Evolutionary conservation across 2,329 filamentous ascomycete genomes (phyloP).

Genomic region (Cadophora malorum): DNA sequence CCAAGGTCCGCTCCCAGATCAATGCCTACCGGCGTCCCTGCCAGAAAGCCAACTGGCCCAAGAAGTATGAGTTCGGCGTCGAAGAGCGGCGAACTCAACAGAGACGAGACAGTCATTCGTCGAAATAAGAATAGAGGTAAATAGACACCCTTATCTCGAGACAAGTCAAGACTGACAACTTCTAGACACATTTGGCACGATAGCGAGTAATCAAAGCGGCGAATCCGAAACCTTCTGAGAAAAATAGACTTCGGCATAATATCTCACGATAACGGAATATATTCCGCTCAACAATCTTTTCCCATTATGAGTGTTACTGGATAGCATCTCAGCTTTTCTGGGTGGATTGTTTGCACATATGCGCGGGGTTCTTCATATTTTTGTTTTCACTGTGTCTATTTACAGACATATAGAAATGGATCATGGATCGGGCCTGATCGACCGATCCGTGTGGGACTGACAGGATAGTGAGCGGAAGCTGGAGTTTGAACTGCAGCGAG

Average conservation of each 20-base stretch:
- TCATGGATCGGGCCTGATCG: constrained; percentile 3
- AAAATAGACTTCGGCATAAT: constrained; percentile 30
- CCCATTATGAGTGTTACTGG: constrained; percentile 23
- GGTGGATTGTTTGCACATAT: constrained; percentile 13
- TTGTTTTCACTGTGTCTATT: constrained; percentile 25
- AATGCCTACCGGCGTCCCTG: constrained; percentile 41
- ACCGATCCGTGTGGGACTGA: not conserved
- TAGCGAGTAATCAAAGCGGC: constrained; percentile 52
- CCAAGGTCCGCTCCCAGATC: constrained; percentile 39
- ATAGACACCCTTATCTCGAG: not conserved
- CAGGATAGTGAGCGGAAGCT: not conserved
- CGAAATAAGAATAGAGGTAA: constrained; percentile 59
- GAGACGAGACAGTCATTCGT: constrained; percentile 41
- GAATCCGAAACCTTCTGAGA: constrained; percentile 60
- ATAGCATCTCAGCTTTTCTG: constrained; percentile 21
- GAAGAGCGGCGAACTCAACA: constrained; percentile 40
- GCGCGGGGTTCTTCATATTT: constrained; percentile 11
- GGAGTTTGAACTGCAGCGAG: not conserved
- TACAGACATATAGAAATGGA: constrained; percentile 23
- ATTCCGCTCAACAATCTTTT: constrained; percentile 1
- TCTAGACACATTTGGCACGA: constrained; percentile 61
- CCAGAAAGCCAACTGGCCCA: constrained; percentile 45
- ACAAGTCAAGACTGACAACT: constrained; percentile 27
- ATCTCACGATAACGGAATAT: constrained; percentile 31
- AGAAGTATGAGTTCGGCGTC: constrained; percentile 44